Evolutionary conservation across 2,329 filamentous ascomycete species (phyloP).

Genomic region (Aspergillaceae sp.): DNA sequence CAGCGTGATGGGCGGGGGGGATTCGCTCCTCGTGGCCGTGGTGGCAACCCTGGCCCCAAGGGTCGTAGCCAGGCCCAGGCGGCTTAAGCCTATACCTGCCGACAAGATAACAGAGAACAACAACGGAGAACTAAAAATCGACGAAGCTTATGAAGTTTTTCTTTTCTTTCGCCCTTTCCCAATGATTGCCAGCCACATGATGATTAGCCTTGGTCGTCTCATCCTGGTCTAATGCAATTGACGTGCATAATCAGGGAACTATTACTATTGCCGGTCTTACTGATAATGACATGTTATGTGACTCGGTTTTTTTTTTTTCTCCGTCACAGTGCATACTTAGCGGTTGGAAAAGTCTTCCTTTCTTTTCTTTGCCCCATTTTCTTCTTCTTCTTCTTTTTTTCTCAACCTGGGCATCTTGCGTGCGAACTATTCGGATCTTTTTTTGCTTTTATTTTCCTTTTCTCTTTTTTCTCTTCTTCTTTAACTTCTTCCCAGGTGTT

Average conservation of each 20-base stretch:
- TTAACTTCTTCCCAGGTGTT: slow-evolving; percentile 6
- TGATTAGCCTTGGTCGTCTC: slow-evolving; percentile 14
- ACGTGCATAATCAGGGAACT: slow-evolving; percentile 22
- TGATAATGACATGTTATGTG: slow-evolving; percentile 36
- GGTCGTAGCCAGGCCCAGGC: slow-evolving; percentile 38
- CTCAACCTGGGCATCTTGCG: too few relatives aligned
- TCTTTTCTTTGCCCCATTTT: slow-evolving; percentile 17
- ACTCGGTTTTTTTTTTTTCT: slow-evolving; percentile 19
- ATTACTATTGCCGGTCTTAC: slow-evolving; percentile 26
- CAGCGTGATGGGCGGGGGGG: slow-evolving; percentile 60
- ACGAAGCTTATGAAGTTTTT: slow-evolving; percentile 2
- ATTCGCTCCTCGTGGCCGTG: slow-evolving; percentile 56
- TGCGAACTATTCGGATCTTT: too few relatives aligned
- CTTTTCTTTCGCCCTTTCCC: slow-evolving; percentile 2
- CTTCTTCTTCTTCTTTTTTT: slow-evolving; percentile 15
- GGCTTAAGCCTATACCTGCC: slow-evolving; percentile 22
- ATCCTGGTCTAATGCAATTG: slow-evolving; percentile 13
- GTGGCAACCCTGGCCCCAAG: slow-evolving; percentile 46
- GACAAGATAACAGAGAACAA: neutral
- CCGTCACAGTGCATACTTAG: slow-evolving; percentile 33
- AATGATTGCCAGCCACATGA: neutral
- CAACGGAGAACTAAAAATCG: neutral
- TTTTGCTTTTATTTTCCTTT: slow-evolving; percentile 7
- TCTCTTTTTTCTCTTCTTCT: slow-evolving; percentile 13
- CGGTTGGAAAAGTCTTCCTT: slow-evolving; percentile 35